phyloP scores from a whole-genome alignment of 2,329 filamentous ascomycete species.

The Colletotrichum aenigma region DNA sequence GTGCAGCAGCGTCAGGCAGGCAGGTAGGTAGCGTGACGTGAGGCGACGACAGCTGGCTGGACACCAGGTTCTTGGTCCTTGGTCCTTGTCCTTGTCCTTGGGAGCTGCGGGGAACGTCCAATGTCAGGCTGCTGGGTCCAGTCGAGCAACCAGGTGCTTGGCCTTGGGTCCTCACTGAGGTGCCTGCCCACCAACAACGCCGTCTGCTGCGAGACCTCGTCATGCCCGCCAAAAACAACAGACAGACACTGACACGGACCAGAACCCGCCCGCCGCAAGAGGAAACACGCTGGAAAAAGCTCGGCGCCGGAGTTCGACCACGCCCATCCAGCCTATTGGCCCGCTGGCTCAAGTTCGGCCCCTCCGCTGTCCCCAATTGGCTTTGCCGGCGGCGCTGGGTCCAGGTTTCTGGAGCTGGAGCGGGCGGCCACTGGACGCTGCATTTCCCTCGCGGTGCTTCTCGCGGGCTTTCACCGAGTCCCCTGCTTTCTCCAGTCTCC shows the following conservation, averaged over 20 bases:
- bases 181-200: neutral
- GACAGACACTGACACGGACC: neutral
- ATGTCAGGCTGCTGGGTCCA: neutral
- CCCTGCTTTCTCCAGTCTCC: neutral
- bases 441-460: conserved; percentile 1
- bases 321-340: neutral
- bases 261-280: neutral
- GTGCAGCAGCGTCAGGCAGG: neutral
- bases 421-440: neutral
- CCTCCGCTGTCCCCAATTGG: conserved; percentile 8
- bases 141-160: neutral
- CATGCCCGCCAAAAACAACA: neutral
- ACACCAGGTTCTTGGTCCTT: neutral
- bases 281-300: conserved; percentile 1
- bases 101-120: neutral
- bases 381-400: neutral
- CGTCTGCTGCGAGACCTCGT: neutral
- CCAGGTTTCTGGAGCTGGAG: neutral
- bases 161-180: neutral
- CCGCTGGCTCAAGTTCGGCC: neutral
- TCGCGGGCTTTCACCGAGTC: neutral
- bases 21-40: neutral
- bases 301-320: neutral
- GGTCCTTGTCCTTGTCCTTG: neutral
- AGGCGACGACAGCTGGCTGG: neutral